These are phyloP conservation scores for Emmonsiellopsis sp. DNA, from an alignment of 2,329 filamentous ascomycete genomes.

Conservation along the genomic window DNA sequence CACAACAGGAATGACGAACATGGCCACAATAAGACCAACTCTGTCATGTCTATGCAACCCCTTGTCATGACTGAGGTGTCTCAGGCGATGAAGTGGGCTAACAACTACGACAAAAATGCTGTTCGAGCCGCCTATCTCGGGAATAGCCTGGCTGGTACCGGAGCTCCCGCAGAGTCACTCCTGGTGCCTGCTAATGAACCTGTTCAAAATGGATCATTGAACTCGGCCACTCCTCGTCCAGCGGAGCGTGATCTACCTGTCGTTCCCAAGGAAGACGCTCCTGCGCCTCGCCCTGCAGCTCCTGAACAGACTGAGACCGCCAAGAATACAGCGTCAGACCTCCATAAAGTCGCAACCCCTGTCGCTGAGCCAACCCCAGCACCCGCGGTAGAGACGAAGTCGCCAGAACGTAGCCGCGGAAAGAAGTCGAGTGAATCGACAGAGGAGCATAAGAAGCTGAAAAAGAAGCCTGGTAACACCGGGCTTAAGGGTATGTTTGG, in stretches of 20 bases:
- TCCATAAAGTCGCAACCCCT: constrained; percentile 11
- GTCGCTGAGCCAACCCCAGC: constrained; percentile 1
- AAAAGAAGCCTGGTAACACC: constrained; percentile 33
- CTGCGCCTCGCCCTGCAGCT: constrained; percentile 18
- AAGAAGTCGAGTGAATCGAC: constrained; percentile 22
- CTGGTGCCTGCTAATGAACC: constrained; percentile 26
- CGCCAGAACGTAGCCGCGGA: constrained; percentile 19
- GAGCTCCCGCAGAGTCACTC: constrained; percentile 42
- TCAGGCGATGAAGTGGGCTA: constrained; percentile 94
- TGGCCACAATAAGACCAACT: constrained; percentile 67
- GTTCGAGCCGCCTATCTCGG: constrained; percentile 80
- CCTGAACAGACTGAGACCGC: constrained; percentile 1
- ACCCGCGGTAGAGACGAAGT: constrained; percentile 11
- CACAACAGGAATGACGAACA: constrained; percentile 47
- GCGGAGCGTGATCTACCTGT: constrained; percentile 22
- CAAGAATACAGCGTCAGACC: constrained; percentile 9
- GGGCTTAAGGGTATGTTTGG: constrained; percentile 39
- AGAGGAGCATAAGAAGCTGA: constrained; percentile 34
- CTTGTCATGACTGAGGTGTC: constrained; percentile 78
- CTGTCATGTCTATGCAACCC: constrained; percentile 79
- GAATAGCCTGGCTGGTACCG: constrained; percentile 63
- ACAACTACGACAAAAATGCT: constrained; percentile 82
- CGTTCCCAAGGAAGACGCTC: constrained; percentile 23
- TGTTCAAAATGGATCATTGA: constrained; percentile 14
- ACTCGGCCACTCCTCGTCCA: constrained; percentile 15